These are phyloP conservation scores for Euptelea pleiosperma DNA, from an alignment of 164 flowering plant species.

Conservation along the genomic window DNA sequence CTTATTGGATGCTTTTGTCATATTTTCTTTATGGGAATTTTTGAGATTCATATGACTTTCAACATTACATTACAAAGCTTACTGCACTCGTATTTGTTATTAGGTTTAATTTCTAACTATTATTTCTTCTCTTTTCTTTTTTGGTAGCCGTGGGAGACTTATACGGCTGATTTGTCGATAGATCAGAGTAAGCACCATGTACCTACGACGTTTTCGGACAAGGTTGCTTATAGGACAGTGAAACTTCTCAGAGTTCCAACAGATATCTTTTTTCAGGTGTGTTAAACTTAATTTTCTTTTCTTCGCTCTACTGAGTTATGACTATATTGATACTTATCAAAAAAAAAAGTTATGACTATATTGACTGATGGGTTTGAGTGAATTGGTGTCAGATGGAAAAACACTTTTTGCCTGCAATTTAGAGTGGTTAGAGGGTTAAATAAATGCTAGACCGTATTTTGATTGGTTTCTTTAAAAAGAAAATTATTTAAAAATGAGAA, in stretches of 20 bases:
- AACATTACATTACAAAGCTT: too few relatives aligned
- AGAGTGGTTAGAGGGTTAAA: background rate
- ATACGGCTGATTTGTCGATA: slow-evolving; percentile 52
- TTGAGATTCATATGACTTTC: too few relatives aligned
- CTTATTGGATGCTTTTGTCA: too few relatives aligned
- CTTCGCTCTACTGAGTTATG: background rate
- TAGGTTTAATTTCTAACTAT: background rate
- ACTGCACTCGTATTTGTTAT: background rate
- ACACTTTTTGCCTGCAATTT: background rate
- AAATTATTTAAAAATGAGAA: too few relatives aligned
- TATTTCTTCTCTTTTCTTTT: slow-evolving; percentile 13
- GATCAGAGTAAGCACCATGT: slow-evolving; percentile 81
- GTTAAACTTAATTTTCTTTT: background rate
- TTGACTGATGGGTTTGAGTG: background rate
- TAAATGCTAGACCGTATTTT: too few relatives aligned
- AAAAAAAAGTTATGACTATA: too few relatives aligned
- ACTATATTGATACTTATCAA: too few relatives aligned
- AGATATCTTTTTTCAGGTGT: slow-evolving; percentile 72
- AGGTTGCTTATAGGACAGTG: slow-evolving; percentile 71
- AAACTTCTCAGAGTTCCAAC: slow-evolving; percentile 74
- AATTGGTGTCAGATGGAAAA: too few relatives aligned
- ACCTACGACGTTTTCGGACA: slow-evolving; percentile 61
- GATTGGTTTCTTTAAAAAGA: too few relatives aligned
- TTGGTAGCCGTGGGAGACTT: slow-evolving; percentile 90
- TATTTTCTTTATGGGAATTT: too few relatives aligned